These are phyloP conservation scores for Acacia concinna DNA, from an alignment of 331 rosid genomes.

Conservation along the genomic window DNA sequence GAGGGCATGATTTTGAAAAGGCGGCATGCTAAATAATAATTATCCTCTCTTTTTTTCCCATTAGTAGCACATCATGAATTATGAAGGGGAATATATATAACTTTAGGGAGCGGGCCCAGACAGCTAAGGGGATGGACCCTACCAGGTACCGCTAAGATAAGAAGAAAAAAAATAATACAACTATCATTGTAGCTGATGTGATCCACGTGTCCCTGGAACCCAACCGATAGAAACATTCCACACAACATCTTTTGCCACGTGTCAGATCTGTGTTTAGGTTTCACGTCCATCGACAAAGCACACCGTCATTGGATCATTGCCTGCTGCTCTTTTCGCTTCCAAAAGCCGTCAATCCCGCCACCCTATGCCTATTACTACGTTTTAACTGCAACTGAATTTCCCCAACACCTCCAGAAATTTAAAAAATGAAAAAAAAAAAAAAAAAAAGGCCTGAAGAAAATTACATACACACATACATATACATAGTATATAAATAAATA, in stretches of 20 bases:
- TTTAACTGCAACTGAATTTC: not conserved
- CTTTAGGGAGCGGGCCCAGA: not conserved
- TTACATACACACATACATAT: too few relatives aligned
- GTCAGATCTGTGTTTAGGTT: not conserved
- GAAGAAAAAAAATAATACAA: conserved; percentile 10
- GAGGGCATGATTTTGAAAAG: not conserved
- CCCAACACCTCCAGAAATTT: not conserved
- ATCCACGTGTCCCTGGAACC: conserved; percentile 32
- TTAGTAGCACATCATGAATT: not conserved
- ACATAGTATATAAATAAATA: not conserved
- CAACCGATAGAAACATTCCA: conserved; percentile 20
- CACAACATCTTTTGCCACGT: conserved; percentile 38
- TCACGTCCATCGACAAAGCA: not conserved
- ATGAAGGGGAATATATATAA: not conserved
- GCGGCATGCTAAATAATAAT: not conserved
- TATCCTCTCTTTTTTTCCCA: not conserved
- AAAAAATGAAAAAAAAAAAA: not conserved
- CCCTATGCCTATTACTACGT: conserved; percentile 28
- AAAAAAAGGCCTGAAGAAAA: too few relatives aligned
- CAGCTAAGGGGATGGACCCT: not conserved
- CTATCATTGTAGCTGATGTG: conserved; percentile 17
- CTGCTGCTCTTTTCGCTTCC: conserved; percentile 33
- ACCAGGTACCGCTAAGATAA: not conserved
- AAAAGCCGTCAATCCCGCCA: conserved; percentile 64
- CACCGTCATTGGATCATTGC: conserved; percentile 17